Conservation (phyloP, 2,329 filamentous ascomycete genomes). For the Fusarium torreyae region DNA sequence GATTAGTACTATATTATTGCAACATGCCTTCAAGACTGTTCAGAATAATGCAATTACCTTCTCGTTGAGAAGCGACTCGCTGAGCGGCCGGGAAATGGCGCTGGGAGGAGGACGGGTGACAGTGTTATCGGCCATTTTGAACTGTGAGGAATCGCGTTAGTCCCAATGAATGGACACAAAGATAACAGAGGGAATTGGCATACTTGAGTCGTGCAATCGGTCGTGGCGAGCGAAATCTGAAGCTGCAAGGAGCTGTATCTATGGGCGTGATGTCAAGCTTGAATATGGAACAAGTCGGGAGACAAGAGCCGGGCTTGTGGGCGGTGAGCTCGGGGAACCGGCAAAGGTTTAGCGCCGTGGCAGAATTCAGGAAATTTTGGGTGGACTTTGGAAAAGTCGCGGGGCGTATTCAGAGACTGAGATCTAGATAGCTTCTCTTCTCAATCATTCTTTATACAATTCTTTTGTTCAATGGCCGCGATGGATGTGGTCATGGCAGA, state of each 20-base stretch:
- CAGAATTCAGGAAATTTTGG: slow-evolving; percentile 66
- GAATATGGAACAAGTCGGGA: slow-evolving; percentile 55
- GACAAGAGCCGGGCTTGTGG: slow-evolving; percentile 57
- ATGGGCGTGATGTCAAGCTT: slow-evolving; percentile 55
- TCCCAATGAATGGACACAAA: slow-evolving; percentile 23
- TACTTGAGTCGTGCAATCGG: slow-evolving; percentile 45
- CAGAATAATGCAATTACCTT: slow-evolving; percentile 78
- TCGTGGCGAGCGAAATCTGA: slow-evolving; percentile 43
- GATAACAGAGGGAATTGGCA: slow-evolving; percentile 39
- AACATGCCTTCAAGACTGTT: background rate
- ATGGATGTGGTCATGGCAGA: slow-evolving; percentile 48
- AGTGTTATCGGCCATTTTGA: slow-evolving; percentile 69
- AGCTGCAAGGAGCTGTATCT: slow-evolving; percentile 52
- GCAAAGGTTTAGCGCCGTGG: slow-evolving; percentile 52
- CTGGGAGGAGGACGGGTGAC: slow-evolving; percentile 67
- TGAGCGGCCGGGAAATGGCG: slow-evolving; percentile 86
- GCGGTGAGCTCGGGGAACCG: slow-evolving; percentile 58
- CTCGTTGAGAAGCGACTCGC: slow-evolving; percentile 98
- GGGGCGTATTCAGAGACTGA: slow-evolving; percentile 43
- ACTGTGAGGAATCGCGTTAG: slow-evolving; percentile 41
- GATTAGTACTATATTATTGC: slow-evolving; percentile 40
- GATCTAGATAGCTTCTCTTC: slow-evolving; percentile 35
- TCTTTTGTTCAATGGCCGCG: slow-evolving; percentile 14
- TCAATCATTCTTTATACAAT: slow-evolving; percentile 23
- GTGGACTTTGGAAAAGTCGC: slow-evolving; percentile 45